Evolutionary conservation across 169 alveolate genomes (phyloP).

Genomic region (Eimeria acervulina): DNA sequence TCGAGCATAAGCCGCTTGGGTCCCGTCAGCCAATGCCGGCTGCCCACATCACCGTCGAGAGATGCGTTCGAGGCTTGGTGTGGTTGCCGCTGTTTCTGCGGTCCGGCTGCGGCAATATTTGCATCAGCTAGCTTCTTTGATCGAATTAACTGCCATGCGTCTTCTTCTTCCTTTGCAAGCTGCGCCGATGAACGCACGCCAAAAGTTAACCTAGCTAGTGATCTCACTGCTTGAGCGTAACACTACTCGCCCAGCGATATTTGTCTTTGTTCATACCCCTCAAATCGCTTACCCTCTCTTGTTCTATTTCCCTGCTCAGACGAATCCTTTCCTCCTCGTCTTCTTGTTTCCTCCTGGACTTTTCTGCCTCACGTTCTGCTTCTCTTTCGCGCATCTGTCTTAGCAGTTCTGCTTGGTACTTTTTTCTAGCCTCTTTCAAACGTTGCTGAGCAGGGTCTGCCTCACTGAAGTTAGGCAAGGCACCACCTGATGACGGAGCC

Average conservation of each 20-base stretch:
- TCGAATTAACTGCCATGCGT: constrained; percentile 31
- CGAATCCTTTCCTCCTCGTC: constrained; percentile 71
- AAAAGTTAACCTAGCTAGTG: neutral
- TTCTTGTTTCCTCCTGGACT: constrained; percentile 29
- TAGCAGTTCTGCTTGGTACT: constrained; percentile 52
- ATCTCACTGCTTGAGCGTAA: neutral
- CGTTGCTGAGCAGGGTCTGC: constrained; percentile 42
- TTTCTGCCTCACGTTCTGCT: constrained; percentile 48
- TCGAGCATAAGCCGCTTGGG: neutral
- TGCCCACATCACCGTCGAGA: neutral
- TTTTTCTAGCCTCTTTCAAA: constrained; percentile 22
- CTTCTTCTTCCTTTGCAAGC: constrained; percentile 72
- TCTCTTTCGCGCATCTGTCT: constrained; percentile 60
- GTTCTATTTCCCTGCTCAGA: constrained; percentile 56
- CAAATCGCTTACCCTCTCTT: constrained; percentile 19
- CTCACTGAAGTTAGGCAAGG: neutral
- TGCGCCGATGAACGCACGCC: neutral
- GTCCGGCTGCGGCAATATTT: constrained; percentile 33
- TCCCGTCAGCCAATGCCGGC: neutral
- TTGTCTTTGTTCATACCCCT: neutral
- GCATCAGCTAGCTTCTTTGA: constrained; percentile 72
- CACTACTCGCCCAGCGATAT: neutral
- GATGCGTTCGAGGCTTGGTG: neutral
- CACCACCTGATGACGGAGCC: neutral
- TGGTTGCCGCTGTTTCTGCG: constrained; percentile 25